phyloP scores from a whole-genome alignment of 495 filamentous ascomycete species.

The Zalerion maritima region DNA sequence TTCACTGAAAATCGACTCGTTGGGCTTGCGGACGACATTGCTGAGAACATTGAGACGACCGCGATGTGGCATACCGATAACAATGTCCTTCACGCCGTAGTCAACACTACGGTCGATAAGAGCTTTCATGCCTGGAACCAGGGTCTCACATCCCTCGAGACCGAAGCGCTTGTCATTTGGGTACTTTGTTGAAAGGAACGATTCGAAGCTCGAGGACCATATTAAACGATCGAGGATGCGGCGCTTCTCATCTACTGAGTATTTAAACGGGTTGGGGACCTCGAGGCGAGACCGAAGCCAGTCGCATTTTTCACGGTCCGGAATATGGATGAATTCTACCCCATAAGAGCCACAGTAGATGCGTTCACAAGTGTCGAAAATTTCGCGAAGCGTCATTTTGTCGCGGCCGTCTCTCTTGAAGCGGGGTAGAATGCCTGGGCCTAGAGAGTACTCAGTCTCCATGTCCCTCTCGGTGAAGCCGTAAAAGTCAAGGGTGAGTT shows the following conservation, averaged over 20 bases:
- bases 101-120: constrained; percentile 96
- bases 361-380: constrained; percentile 81
- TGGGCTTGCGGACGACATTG: constrained; percentile 97
- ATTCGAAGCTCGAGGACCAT: constrained; percentile 93
- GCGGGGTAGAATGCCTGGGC: constrained; percentile 87
- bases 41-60: constrained; percentile 94
- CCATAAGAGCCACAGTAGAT: constrained; percentile 96
- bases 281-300: constrained; percentile 93
- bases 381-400: constrained; percentile 94
- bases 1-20: constrained; percentile 98
- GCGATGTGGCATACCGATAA: constrained; percentile 99
- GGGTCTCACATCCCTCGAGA: constrained; percentile 87
- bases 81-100: constrained; percentile 95
- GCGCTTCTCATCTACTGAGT: constrained; percentile 93
- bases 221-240: constrained; percentile 93
- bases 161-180: constrained; percentile 99
- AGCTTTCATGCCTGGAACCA: constrained; percentile 98
- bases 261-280: constrained; percentile 85
- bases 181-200: constrained; percentile 90
- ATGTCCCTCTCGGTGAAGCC: constrained; percentile 89
- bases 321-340: constrained; percentile 97
- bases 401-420: constrained; percentile 76
- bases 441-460: constrained; percentile 79
- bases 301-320: constrained; percentile 92
- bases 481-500: constrained; percentile 86